Evolutionary conservation across 2,329 filamentous ascomycete species (phyloP), one percentile per base, ranked within the genome.

Genomic region (Cyanodermella asteris): DNA sequence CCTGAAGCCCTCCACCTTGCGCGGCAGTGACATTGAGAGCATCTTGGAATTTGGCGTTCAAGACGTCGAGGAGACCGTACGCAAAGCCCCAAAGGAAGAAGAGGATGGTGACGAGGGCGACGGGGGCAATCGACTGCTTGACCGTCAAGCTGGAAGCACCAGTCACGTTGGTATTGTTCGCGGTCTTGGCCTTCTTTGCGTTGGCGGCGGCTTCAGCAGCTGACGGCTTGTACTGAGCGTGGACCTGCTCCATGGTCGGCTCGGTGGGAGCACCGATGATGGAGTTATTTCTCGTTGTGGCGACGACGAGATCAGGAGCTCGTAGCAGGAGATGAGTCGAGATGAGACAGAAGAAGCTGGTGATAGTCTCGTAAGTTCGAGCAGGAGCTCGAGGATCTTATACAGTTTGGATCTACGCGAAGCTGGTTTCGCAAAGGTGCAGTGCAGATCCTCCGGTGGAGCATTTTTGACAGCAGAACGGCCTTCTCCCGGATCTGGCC

Each of bases 1-100:
- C 56, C 37, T 59, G 54, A 2, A 60, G 43, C 5, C 54, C 53
- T 6, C 50, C 47, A 2, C 50, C 53, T 18, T 49, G 45, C 6
- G 51, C 42, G 14, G 46, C 44, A 2, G 49, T 55, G 30, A 59
- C 56, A 31, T 40, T 33, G 3, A 59, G 45, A 5, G 40, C 41
- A 5, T 40, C 41, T 34, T 59, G 53, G 36, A 58, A 58, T 33
- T 59, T 53, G 28, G 29, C 33, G 39, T 56, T 59, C 9, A 59
- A 38, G 4, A 59, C 63, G 33, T 68, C 61, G 21, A 68, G 51
- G 11, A 65, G 50, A 16, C 60, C 61, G 40, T 64, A 65, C 13
- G 50, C 53, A 42, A 64, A 64, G 14, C 62, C 61, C 64, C 64
- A 70, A 13, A 72, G 55, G 41, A 72, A 70, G 49, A 71, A 72